phyloP scores from a whole-genome alignment of 192 early-diverging fungal species.

The Rhizoclosmatium sp. region DNA sequence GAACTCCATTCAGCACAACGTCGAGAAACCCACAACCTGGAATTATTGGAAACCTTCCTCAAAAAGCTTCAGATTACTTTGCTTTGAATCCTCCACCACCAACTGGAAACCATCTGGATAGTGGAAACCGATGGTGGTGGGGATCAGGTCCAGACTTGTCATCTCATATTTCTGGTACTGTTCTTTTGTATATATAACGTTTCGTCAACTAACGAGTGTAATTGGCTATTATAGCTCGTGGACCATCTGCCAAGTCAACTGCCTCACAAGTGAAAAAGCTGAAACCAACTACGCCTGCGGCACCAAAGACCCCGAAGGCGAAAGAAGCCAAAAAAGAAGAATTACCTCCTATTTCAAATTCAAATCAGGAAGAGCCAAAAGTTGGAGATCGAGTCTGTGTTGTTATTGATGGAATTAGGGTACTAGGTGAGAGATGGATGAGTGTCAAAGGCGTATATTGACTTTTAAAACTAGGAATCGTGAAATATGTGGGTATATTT shows the following conservation, averaged over 20 bases:
- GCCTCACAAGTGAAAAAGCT: not conserved
- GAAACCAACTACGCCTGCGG: not conserved
- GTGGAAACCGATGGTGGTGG: constrained; percentile 63
- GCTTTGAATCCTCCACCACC: constrained; percentile 56
- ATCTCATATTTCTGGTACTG: not conserved
- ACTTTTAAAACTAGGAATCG: constrained; percentile 27
- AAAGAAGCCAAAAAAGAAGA: constrained; percentile 18
- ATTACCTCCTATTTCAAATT: not conserved
- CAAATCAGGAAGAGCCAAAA: constrained; percentile 32
- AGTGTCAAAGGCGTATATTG: not conserved
- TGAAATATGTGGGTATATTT: constrained; percentile 57
- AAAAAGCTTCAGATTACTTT: constrained; percentile 51
- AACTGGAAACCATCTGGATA: constrained; percentile 59
- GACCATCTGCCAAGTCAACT: not conserved
- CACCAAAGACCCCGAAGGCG: not conserved
- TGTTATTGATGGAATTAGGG: constrained; percentile 40
- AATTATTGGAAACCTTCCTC: constrained; percentile 49
- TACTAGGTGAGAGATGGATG: constrained; percentile 32
- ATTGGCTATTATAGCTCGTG: not conserved
- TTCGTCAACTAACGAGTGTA: not conserved
- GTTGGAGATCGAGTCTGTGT: constrained; percentile 50
- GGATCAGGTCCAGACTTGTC: constrained; percentile 47
- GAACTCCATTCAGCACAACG: constrained; percentile 43
- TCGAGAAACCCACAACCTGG: constrained; percentile 47
- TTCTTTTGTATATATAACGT: not conserved